phyloP scores from a whole-genome alignment of 192 early-diverging fungal genomes.

The Coemansia biformis region DNA sequence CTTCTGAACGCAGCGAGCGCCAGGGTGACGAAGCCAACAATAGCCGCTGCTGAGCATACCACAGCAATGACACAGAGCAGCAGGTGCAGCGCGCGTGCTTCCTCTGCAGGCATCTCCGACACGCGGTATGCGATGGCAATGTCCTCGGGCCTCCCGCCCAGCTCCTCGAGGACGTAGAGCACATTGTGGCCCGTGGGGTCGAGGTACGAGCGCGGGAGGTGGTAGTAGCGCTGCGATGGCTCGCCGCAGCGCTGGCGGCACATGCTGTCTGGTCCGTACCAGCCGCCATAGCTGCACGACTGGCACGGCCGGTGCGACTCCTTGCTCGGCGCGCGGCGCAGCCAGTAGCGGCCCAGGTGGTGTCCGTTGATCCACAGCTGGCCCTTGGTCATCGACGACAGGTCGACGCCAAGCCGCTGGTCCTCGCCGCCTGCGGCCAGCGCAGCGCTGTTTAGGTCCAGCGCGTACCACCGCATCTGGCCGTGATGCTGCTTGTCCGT shows the following conservation, averaged over 20 bases:
- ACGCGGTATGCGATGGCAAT: slow-evolving; percentile 23
- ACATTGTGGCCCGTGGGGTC: slow-evolving; percentile 1
- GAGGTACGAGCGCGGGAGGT: slow-evolving; percentile 33
- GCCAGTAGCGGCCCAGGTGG: slow-evolving; percentile 47
- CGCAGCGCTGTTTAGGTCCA: slow-evolving; percentile 15
- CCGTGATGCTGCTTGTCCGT: background rate
- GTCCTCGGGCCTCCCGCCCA: slow-evolving; percentile 23
- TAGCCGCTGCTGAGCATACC: slow-evolving; percentile 2
- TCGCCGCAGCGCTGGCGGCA: slow-evolving; percentile 38
- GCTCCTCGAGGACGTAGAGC: slow-evolving; percentile 35
- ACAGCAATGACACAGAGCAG: background rate
- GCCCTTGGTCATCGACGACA: slow-evolving; percentile 48
- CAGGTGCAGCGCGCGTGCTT: background rate
- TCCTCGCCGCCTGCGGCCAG: slow-evolving; percentile 6
- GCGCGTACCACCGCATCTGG: slow-evolving; percentile 27
- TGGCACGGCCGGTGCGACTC: slow-evolving; percentile 18
- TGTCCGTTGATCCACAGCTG: slow-evolving; percentile 41
- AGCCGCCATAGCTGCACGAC: slow-evolving; percentile 24
- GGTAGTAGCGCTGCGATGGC: slow-evolving; percentile 45
- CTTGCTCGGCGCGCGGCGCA: slow-evolving; percentile 18
- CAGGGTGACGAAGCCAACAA: too few species aligned
- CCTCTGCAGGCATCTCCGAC: slow-evolving; percentile 1
- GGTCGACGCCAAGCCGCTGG: slow-evolving; percentile 22
- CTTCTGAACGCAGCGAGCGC: too few species aligned
- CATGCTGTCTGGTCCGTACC: slow-evolving; percentile 30